Evolutionary conservation across 345 rosid species (phyloP), one percentile per base, ranked within the genome.

Genomic region (Gossypium bickii): DNA sequence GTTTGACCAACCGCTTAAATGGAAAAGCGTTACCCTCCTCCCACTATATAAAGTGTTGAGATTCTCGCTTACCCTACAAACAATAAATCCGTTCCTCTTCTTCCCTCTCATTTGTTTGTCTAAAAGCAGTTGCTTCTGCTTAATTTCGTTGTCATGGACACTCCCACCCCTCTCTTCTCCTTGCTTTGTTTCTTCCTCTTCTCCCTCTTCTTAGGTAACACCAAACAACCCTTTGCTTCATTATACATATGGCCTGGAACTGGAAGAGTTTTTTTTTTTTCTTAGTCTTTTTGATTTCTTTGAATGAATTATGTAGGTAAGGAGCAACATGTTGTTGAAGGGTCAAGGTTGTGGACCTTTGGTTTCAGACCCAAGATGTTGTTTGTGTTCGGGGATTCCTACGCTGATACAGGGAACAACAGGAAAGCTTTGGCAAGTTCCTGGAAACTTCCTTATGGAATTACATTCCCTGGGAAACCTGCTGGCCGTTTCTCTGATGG

Each of bases 321-420:
- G 1, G 38, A 59, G 20, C 67, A 72, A 41, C 63, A 59, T 24
- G 63, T 56, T 34, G 74, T 56, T 8, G 51, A 71, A 59, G 75
- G 67, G 24, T 44, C 75, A 9, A 59, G 67, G 56, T 24, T 10
- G 45, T 57, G 52, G 24, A 49, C 66, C 9, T 66, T 75, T 51
- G 74, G 61, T 12, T 78, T 73, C 48, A 76, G 57, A 29, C 88
- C 87, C 3, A 75, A 77, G 43, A 88, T 82, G 83, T 84, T 90
- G 24, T 88, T 90, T 70, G 94, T 87, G 18, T 90, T 90, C 49
- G 94, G 94, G n/a, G 92, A 88, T 64, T 90, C 94, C 1, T 90
- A 88, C 7, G 90, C 79, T 10, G 94, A 90, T 74, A 88, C 94
- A 9, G 94, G 94, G 12, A 90, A 90, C 84, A 64, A 59, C 78